Conservation (phyloP, 2,329 filamentous ascomycete species). For the Penicillium vulpinum region DNA sequence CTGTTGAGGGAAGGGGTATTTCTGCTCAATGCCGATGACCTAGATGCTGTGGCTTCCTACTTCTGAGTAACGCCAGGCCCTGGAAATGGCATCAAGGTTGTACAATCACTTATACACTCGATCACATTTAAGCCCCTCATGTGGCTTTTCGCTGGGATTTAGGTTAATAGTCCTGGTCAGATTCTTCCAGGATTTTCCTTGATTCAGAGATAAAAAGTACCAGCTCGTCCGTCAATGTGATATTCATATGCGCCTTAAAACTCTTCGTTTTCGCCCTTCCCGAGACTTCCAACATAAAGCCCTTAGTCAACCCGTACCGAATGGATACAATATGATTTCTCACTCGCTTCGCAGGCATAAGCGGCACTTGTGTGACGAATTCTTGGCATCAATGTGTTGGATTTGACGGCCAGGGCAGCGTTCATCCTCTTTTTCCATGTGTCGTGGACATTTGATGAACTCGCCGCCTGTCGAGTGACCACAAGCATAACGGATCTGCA, state of each 20-base stretch:
- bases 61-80: slow-evolving; percentile 21
- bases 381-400: slow-evolving; percentile 10
- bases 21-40: slow-evolving; percentile 64
- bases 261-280: neutral
- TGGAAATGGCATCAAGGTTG: neutral
- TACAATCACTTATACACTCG: neutral
- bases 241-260: neutral
- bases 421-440: slow-evolving; percentile 14
- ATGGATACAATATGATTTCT: neutral
- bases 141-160: neutral
- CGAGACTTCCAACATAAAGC: neutral
- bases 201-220: neutral
- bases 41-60: slow-evolving; percentile 51
- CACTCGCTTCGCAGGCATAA: slow-evolving; percentile 12
- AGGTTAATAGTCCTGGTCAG: neutral
- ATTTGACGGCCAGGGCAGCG: slow-evolving; percentile 14
- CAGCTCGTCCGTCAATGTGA: neutral
- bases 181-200: neutral
- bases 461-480: slow-evolving; percentile 18
- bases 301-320: neutral
- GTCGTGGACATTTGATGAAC: slow-evolving; percentile 17
- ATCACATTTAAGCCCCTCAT: neutral
- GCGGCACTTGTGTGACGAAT: slow-evolving; percentile 16
- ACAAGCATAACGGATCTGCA: slow-evolving; percentile 18
- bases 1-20: slow-evolving; percentile 60